Base-by-base conservation (phyloP, 495 filamentous ascomycete species). In the Tuber borchii region DNA sequence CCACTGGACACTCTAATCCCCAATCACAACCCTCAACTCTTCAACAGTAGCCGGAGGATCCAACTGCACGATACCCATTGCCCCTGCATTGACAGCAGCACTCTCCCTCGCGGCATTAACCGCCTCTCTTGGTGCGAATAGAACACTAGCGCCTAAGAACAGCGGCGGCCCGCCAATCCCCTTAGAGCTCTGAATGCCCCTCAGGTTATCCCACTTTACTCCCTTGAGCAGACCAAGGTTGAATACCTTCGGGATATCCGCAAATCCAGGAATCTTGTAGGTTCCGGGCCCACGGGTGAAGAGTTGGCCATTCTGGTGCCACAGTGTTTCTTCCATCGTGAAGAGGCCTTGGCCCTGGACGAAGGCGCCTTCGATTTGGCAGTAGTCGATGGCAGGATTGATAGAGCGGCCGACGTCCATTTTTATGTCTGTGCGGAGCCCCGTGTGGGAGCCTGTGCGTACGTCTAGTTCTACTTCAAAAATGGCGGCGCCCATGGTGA, bases 1-100 rank as follows among this genome's bases (percentile, higher is more conserved):
- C 83, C 91, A 86, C 85, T 92, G 90, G 76, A 97, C 85, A 81
- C 97, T 96, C 37, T 91, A 91, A 89, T 97, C 95, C 31, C 89
- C 91, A 84, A 94, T 95, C 42, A 89, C 90, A 37, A 94, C 83
- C 79, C 95, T 85, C 73, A 98, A 94, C 83, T 93, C 88, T 87
- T 98, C 95, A 0, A 93, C 89, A 40, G 95, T 98, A 6, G 92
- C 92, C 20, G 93, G 93, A 77, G 90, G 92, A 80, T 89, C 87
- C 76, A 95, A 81, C 51, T 81, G 83, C 82, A 95, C 78, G 74
- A 93, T 70, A 17, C 87, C 86, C 76, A 87, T 86, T 26, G 79
- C 84, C 69, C 39, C 43, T 5, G 26, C 69, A 79, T 81, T 40
- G 69, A 84, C 26, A 71, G 83, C 16, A 83, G 83, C n/a, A 78